These are phyloP conservation scores for Suaeda aralocaspica DNA, from an alignment of 148 eudicot genomes.

Conservation along the genomic window DNA sequence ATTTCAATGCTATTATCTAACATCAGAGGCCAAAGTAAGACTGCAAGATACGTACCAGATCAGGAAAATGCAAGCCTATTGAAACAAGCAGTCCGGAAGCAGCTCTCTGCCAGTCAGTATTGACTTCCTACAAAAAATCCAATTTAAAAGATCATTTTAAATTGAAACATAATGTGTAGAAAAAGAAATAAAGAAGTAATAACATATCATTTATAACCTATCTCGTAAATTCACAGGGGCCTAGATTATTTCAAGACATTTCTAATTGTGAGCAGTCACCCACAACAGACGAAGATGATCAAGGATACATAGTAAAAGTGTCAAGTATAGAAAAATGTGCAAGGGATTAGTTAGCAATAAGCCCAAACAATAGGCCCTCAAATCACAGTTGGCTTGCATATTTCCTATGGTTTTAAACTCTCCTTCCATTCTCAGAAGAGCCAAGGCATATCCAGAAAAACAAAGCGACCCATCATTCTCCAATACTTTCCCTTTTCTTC, in stretches of 20 bases:
- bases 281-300: background rate
- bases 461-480: background rate
- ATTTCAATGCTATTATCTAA: background rate
- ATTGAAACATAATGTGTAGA: background rate
- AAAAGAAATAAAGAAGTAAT: background rate
- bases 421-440: background rate
- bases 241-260: background rate
- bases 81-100: constrained; percentile 88
- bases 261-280: background rate
- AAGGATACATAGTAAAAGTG: no score
- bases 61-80: constrained; percentile 89
- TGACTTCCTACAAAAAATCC: constrained; percentile 54
- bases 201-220: background rate
- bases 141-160: background rate
- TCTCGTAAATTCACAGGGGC: background rate
- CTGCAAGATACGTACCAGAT: constrained; percentile 64
- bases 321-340: no score
- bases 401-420: no score
- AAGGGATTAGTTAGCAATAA: no score
- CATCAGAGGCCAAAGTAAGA: constrained; percentile 5
- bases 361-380: no score
- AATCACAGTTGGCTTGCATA: no score
- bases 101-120: constrained; percentile 96
- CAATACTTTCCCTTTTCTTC: background rate
- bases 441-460: background rate